Evolutionary conservation across 495 filamentous ascomycete species (phyloP).

Genomic region (Podospora sp.): DNA sequence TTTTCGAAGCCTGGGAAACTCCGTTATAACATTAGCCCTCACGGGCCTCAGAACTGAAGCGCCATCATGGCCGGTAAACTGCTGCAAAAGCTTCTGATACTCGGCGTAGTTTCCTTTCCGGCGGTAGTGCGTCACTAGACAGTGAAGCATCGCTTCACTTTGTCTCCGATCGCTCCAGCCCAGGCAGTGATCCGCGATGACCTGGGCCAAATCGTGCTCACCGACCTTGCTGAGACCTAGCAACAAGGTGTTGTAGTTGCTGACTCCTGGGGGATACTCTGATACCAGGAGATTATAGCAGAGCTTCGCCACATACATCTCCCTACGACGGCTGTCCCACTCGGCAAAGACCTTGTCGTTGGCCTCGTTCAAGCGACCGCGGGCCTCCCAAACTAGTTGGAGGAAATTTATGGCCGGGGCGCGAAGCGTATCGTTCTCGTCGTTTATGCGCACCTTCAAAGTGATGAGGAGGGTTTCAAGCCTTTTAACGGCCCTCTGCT

Average conservation of each 20-base stretch:
- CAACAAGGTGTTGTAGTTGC: conserved; percentile 70
- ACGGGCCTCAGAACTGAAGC: conserved; percentile 30
- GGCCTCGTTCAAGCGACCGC: conserved; percentile 37
- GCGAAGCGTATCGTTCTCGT: too few species aligned
- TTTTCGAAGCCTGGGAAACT: background rate
- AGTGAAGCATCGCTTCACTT: conserved; percentile 56
- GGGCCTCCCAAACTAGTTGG: conserved; percentile 16
- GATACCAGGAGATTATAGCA: conserved; percentile 68
- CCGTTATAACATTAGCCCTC: conserved; percentile 14
- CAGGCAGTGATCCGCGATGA: conserved; percentile 58
- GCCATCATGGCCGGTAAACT: conserved; percentile 39
- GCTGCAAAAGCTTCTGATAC: conserved; percentile 43
- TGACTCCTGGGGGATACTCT: conserved; percentile 56
- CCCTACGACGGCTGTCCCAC: conserved; percentile 24
- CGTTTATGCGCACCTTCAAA: background rate
- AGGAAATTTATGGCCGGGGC: background rate
- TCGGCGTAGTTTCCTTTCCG: conserved; percentile 40
- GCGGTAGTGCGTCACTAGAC: conserved; percentile 59
- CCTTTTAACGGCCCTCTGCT: too few species aligned
- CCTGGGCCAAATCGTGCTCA: conserved; percentile 52
- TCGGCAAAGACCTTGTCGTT: conserved; percentile 39
- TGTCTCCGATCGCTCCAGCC: conserved; percentile 49
- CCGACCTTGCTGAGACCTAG: conserved; percentile 55
- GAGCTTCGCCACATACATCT: conserved; percentile 55
- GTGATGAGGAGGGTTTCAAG: too few species aligned